Evolutionary conservation across 225 moss, liverwort and hornwort genomes (phyloP).

Genomic region (Bryum argenteum): DNA sequence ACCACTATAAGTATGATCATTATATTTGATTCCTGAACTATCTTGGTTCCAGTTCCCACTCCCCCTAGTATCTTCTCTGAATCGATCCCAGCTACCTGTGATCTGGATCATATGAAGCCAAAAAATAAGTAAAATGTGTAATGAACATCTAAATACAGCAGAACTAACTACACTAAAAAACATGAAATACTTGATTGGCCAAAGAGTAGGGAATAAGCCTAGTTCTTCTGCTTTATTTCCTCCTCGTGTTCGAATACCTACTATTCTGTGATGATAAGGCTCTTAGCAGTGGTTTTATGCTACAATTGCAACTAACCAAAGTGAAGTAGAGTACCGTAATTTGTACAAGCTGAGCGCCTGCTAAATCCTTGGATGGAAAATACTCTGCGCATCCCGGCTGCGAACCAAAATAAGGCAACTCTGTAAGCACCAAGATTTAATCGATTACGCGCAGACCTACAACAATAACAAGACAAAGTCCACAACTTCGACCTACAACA

Average conservation of each 20-base stretch:
- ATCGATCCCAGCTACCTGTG: constrained; percentile 76
- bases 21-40: constrained; percentile 12
- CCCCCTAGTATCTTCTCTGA: constrained; percentile 58
- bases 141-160: background rate
- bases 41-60: constrained; percentile 36
- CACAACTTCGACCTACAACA: background rate
- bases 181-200: too few species aligned
- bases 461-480: constrained; percentile 1
- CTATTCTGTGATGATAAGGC: background rate
- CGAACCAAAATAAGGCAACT: constrained; percentile 20
- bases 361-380: constrained; percentile 57
- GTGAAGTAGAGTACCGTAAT: constrained; percentile 55
- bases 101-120: constrained; percentile 49
- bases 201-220: too few species aligned
- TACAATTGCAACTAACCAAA: background rate
- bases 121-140: background rate
- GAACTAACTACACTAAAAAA: background rate
- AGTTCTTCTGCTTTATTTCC: background rate
- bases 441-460: background rate
- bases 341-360: constrained; percentile 75
- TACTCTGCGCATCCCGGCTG: constrained; percentile 83
- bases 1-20: constrained; percentile 1
- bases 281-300: background rate
- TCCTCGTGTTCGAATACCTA: background rate
- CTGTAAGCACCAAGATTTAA: constrained; percentile 22